phyloP scores from a whole-genome alignment of 345 rosid genomes.

The Lagerstroemia speciosa region DNA sequence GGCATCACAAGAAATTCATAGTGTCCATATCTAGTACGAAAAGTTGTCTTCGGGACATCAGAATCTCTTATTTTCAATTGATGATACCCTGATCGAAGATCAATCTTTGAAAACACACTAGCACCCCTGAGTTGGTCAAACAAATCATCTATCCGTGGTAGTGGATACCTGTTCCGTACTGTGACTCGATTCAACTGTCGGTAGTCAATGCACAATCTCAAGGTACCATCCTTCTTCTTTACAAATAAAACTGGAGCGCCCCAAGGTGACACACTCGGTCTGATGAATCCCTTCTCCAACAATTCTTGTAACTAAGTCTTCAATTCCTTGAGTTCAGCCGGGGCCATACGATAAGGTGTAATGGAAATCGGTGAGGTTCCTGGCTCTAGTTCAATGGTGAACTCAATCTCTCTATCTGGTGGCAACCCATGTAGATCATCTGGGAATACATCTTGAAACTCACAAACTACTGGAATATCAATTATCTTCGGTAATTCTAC shows the following conservation, averaged over 20 bases:
- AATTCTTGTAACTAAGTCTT: too few species aligned
- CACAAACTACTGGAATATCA: neutral
- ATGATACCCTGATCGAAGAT: neutral
- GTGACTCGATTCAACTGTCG: neutral
- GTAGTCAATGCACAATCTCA: neutral
- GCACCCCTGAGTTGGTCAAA: neutral
- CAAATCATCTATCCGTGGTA: neutral
- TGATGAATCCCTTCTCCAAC: slow-evolving; percentile 4
- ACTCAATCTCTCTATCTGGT: neutral
- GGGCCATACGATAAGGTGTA: neutral
- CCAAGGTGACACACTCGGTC: neutral
- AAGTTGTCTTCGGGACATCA: neutral
- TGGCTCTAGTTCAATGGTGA: neutral
- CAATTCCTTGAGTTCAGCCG: neutral
- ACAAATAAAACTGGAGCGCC: neutral
- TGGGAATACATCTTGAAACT: neutral
- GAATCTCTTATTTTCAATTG: neutral
- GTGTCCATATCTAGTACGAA: neutral
- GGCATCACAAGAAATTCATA: neutral
- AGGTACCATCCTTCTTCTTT: neutral
- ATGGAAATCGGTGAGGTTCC: neutral
- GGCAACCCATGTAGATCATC: neutral
- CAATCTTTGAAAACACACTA: neutral
- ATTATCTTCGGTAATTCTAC: neutral
- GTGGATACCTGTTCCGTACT: neutral